Base-by-base conservation (phyloP, 2,329 filamentous ascomycete genomes). In the Drechslerella stenobrocha region DNA sequence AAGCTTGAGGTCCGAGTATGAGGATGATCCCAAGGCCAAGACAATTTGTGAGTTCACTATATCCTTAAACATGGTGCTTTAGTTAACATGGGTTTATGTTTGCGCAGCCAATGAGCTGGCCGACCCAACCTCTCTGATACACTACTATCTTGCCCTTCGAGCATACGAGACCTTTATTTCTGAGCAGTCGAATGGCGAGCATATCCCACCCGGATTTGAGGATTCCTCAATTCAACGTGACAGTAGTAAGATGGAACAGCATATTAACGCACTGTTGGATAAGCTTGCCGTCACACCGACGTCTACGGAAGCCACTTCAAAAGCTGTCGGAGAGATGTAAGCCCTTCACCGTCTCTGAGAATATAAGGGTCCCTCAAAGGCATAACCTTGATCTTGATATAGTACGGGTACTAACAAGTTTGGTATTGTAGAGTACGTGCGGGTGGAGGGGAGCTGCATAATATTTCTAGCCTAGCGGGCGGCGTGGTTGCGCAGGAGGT, bases 401-500 rank as follows among this genome's bases (percentile, higher is more conserved):
- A 30, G 5, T 11, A 30, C 24, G 24, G n/a, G 3, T 1, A 11
- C 50, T 42, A 34, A 55, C 35, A 44, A 2, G 4, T n/a, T 40
- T 6, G 7, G 26, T 42, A 37, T 2, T 8, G 3, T 48, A 61
- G 56, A 9, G 83, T 86, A 30, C 84, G 95, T 65, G 88, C 89
- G 32, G 85, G 84, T 47, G 89, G 89, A 24, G 88, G 85, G 55
- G 95, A 98, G 76, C 79, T 98, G 65, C 93, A 98, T 79, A 97
- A 96, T 75, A 88, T 95, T 58, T 88, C 91, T 28, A 87, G 91
- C 23, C 78, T 96, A 58, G 87, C 86, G 0, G 95, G 93, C 26
- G 95, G 93, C 2, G 87, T 98, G 79, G 87, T 95, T 47, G 90
- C 92, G n/a, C 95, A 98, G 77, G 93, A 98, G 78, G 84, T 92